Evolutionary conservation across 2,329 filamentous ascomycete species (phyloP), one percentile per base, ranked within the genome.

Genomic region (Knoxdaviesia capensis): DNA sequence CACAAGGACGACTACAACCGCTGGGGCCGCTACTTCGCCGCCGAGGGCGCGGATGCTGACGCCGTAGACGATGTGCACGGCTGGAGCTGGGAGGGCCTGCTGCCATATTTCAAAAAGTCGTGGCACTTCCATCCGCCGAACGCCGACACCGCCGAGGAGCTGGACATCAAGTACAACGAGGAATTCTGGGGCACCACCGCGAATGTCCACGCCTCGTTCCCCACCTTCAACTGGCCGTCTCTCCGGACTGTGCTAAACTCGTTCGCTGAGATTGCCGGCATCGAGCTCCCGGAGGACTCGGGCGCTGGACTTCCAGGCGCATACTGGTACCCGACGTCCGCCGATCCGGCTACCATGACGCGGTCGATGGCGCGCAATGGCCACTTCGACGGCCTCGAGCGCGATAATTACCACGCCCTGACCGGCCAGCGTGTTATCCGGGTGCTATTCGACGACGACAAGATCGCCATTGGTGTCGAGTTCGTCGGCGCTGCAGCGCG

Each of bases 111-210:
- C 48, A 45, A 54, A 38, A 50, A 45, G n/a, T 49, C 46, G 20
- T 44, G 47, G 2, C 53, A 39, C 2, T 55, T 55, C 20, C 51
- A 51, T 4, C 48, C 52, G 11, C 51, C 54, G 0, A 45, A 53
- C 7, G 43, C 46, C 9, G 38, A 41, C 2, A 40, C 41, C 35
- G 39, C 36, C 38, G 51, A 58, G 39, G 35, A 34, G 43, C 28
- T 31, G 31, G 39, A 40, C 29, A 51, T 61, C 41, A 51, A 46
- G 8, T 58, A 55, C 43, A 53, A 60, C 40, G 43, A 50, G 5
- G 53, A 49, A 1, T 61, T 53, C 46, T 62, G 59, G 59, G 59
- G 59, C 1, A 55, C 20, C 20, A 36, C 40, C 7, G 11, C 34
- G n/a, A 30, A 34, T 31, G 40, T 41, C 29, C 40, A 36, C n/a